Evolutionary conservation across 2,329 filamentous ascomycete genomes (phyloP), one percentile per base, ranked within the genome.

Genomic region (Pseudomassariella vexata): DNA sequence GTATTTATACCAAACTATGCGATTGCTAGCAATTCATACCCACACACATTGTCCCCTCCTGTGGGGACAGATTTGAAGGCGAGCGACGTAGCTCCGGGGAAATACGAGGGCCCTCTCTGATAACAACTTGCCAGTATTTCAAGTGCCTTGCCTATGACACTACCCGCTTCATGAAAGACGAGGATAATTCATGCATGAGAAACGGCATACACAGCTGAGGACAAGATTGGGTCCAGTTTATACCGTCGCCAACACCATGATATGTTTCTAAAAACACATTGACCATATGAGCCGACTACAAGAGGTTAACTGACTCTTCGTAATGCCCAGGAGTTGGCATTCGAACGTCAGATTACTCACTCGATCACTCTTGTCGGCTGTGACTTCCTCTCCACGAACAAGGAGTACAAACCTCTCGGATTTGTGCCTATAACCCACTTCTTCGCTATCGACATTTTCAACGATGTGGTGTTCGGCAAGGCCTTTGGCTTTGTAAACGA

Each of bases 111-210:
- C n/a, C n/a, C n/a, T n/a, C n/a, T n/a, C n/a, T n/a, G n/a, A n/a
- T n/a, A n/a, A n/a, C n/a, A n/a, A n/a, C n/a, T n/a, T n/a, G n/a
- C n/a, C n/a, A n/a, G n/a, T n/a, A n/a, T n/a, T n/a, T n/a, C n/a
- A n/a, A n/a, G n/a, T n/a, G n/a, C n/a, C n/a, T n/a, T n/a, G n/a
- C n/a, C n/a, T n/a, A n/a, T n/a, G n/a, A n/a, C n/a, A n/a, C n/a
- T n/a, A n/a, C n/a, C 23, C 25, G 37, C 17, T 36, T 39, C 26
- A 12, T 36, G 17, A 30, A 34, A 20, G 34, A 28, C 17, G 19
- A 27, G 6, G 27, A 36, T 12, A 29, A 36, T 20, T 36, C 34
- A 3, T 29, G 4, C 27, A 29, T 8, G 27, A 29, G 27, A 16
- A 16, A 9, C 19, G 27, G 6, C 27, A 29, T 12, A 29, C 27